Percentiles rank a stretch among this genome's conserved stretches.
Conservation (phyloP, 495 filamentous ascomycete genomes). For the Xylaria nigripes region DNA sequence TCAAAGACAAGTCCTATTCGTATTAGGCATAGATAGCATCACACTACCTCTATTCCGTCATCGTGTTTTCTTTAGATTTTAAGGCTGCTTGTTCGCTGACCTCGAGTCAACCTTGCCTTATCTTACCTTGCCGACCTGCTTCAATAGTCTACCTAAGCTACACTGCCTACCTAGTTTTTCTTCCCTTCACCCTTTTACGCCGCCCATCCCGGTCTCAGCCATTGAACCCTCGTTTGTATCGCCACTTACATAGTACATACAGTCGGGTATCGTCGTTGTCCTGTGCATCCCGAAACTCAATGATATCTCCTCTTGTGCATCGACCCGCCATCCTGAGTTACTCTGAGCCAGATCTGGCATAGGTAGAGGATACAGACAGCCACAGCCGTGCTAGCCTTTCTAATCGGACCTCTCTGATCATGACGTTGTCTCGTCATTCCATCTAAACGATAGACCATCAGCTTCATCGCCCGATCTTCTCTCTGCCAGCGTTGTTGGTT, state of each 20-base stretch:
- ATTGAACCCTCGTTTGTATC: neutral
- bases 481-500: neutral
- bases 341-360: conserved; percentile 8
- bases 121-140: neutral
- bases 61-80: neutral
- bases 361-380: neutral
- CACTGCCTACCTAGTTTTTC: neutral
- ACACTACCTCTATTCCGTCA: neutral
- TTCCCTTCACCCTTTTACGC: neutral
- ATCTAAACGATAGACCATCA: conserved; percentile 6
- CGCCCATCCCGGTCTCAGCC: neutral
- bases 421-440: conserved; percentile 3
- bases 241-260: neutral
- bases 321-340: conserved; percentile 17
- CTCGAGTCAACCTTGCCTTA: neutral
- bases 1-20: too few species aligned
- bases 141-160: neutral
- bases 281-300: conserved; percentile 6
- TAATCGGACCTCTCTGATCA: conserved; percentile 1
- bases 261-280: neutral
- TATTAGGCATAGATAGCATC: too few species aligned
- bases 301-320: conserved; percentile 4
- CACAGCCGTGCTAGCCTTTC: neutral
- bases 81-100: conserved; percentile 1
- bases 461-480: neutral